Evolutionary conservation across 2,329 filamentous ascomycete genomes (phyloP).

Genomic region (Calonectria henricotiae): DNA sequence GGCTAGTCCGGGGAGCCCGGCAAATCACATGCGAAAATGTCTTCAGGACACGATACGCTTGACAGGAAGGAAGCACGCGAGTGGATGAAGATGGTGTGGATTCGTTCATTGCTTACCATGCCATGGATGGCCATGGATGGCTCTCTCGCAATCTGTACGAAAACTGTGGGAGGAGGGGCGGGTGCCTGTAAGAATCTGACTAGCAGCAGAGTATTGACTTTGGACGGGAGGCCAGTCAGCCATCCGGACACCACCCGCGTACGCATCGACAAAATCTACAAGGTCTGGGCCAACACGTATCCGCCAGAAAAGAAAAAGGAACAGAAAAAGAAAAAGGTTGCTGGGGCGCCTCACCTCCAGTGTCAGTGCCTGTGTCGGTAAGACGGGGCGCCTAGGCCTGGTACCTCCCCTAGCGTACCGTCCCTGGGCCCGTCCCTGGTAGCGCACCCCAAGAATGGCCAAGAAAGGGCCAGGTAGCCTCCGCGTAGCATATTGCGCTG

Average conservation of each 20-base stretch:
- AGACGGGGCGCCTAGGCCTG: constrained; percentile 28
- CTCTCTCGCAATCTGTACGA: background rate
- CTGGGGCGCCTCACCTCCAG: constrained; percentile 22
- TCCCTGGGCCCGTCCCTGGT: constrained; percentile 32
- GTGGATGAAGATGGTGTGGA: constrained; percentile 1
- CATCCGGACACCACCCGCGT: background rate
- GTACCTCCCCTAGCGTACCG: constrained; percentile 27
- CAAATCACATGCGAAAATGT: constrained; percentile 56
- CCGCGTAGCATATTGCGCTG: constrained; percentile 24
- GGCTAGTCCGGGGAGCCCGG: constrained; percentile 43
- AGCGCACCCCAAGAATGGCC: constrained; percentile 31
- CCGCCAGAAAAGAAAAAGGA: constrained; percentile 2
- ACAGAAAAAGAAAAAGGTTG: constrained; percentile 27
- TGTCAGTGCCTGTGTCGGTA: constrained; percentile 10
- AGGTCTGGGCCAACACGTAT: background rate
- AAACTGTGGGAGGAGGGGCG: constrained; percentile 20
- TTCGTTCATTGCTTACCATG: background rate
- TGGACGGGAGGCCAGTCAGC: background rate
- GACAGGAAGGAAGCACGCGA: constrained; percentile 25
- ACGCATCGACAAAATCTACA: constrained; percentile 16
- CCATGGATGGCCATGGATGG: no score
- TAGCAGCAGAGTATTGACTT: background rate
- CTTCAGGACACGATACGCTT: constrained; percentile 42
- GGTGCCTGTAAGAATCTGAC: constrained; percentile 25
- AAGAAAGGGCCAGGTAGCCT: constrained; percentile 19